Evolutionary conservation across 1,284 basidiomycete species (phyloP).

Genomic region (Microbotryum lychnidis-dioicae): DNA sequence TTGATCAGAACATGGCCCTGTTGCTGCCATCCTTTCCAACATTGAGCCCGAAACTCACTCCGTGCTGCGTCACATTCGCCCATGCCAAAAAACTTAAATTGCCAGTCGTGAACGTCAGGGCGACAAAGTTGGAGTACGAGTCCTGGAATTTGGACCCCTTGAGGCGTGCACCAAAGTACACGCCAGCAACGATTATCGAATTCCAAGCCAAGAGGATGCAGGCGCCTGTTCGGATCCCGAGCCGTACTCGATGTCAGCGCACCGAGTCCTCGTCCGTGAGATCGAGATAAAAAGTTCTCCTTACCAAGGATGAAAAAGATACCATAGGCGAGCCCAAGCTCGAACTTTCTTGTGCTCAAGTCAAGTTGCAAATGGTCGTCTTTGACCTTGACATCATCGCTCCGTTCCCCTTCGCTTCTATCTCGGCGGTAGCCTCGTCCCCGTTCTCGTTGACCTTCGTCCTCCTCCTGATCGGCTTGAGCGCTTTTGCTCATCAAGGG

Average conservation of each 20-base stretch:
- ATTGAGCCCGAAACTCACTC: not conserved
- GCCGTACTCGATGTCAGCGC: not conserved
- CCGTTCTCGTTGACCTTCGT: not conserved
- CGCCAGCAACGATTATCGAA: slow-evolving; percentile 26
- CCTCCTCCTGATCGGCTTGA: not conserved
- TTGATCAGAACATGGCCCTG: not conserved
- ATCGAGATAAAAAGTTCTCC: not conserved
- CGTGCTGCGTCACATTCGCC: slow-evolving; percentile 26
- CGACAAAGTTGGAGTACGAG: slow-evolving; percentile 27
- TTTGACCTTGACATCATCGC: not conserved
- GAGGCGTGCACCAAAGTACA: slow-evolving; percentile 30
- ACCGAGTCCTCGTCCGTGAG: not conserved
- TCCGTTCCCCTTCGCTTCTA: not conserved
- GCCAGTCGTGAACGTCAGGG: slow-evolving; percentile 31
- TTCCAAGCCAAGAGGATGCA: slow-evolving; percentile 31
- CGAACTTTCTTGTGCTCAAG: slow-evolving; percentile 7
- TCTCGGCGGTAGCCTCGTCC: not conserved
- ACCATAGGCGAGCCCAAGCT: slow-evolving; percentile 21
- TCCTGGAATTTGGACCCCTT: slow-evolving; percentile 20
- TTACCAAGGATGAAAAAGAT: slow-evolving; percentile 24
- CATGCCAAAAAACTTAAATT: slow-evolving; percentile 31
- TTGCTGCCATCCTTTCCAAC: too few relatives aligned
- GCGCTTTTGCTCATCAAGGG: slow-evolving; percentile 19
- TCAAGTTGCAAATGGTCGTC: not conserved
- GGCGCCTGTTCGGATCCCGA: slow-evolving; percentile 7